Evolutionary conservation across 164 flowering plant species (phyloP).

Genomic region (Saururus chinensis): DNA sequence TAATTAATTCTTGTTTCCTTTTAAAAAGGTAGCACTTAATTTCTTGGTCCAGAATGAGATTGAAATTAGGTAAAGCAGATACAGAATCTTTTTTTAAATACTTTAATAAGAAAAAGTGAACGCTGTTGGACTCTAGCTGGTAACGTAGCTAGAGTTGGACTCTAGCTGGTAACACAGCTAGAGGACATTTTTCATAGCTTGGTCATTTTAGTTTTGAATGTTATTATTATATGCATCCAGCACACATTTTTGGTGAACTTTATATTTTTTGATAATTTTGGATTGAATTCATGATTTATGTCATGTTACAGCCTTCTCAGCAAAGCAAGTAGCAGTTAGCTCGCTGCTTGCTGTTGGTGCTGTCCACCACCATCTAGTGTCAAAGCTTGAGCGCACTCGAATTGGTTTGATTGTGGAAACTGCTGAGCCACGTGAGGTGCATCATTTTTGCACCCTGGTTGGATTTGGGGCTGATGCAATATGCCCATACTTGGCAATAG

Average conservation of each 20-base stretch:
- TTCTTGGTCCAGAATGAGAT: too few species aligned
- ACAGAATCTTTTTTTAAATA: too few species aligned
- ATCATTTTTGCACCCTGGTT: constrained; percentile 96
- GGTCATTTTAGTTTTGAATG: too few species aligned
- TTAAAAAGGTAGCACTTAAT: too few species aligned
- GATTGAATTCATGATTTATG: background rate
- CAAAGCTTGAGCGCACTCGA: constrained; percentile 82
- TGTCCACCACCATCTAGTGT: constrained; percentile 90
- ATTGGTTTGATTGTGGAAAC: constrained; percentile 84
- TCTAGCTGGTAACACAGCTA: too few species aligned
- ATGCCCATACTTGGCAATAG: constrained; percentile 91
- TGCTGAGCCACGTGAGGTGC: constrained; percentile 99
- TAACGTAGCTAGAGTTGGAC: too few species aligned
- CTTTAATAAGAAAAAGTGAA: too few species aligned
- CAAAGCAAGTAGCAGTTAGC: constrained; percentile 88
- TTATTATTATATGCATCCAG: too few species aligned
- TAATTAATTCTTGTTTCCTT: too few species aligned
- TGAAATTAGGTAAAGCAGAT: too few species aligned
- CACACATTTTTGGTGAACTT: background rate
- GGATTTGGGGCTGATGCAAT: constrained; percentile 99
- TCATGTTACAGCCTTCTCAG: constrained; percentile 65
- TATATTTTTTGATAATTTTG: background rate
- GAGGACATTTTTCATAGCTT: too few species aligned
- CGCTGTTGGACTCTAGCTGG: too few species aligned
- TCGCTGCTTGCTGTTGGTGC: constrained; percentile 98